These are phyloP conservation scores for Pichia norvegensis DNA, from an alignment of 1,139 yeast species.

Conservation along the genomic window DNA sequence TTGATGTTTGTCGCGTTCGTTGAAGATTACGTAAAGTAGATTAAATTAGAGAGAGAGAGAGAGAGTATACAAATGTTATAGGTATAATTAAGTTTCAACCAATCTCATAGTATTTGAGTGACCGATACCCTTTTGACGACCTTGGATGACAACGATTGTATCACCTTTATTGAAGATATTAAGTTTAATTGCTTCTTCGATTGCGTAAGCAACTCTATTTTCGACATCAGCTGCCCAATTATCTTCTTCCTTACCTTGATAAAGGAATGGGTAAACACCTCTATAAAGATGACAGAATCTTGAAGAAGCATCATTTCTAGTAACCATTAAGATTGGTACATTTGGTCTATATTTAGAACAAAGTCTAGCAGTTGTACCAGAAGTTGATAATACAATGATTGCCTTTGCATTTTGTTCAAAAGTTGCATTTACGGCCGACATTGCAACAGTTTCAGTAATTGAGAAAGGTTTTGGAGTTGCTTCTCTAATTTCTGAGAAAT, in stretches of 20 bases:
- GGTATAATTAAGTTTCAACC: conserved; percentile 14
- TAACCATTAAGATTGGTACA: conserved; percentile 96
- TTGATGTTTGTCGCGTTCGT: no score
- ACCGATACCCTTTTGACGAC: conserved; percentile 98
- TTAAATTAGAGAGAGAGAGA: no score
- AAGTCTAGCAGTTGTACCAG: conserved; percentile 93
- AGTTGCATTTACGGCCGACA: conserved; percentile 93
- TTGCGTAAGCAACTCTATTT: conserved; percentile 89
- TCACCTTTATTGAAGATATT: conserved; percentile 87
- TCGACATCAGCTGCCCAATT: conserved; percentile 98
- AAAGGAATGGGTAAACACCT: conserved; percentile 97
- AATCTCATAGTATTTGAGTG: conserved; percentile 96
- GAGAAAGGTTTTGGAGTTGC: conserved; percentile 84
- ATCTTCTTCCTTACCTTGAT: conserved; percentile 55
- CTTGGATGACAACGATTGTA: conserved; percentile 90
- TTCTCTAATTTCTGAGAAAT: conserved; percentile 83
- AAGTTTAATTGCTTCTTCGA: conserved; percentile 78
- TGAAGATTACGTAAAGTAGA: no score
- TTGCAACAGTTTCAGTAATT: conserved; percentile 94
- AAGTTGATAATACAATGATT: conserved; percentile 88
- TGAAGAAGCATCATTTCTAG: conserved; percentile 89
- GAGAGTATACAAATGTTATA: no score
- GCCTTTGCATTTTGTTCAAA: conserved; percentile 97
- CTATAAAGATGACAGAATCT: conserved; percentile 94
- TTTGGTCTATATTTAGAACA: conserved; percentile 96